Evolutionary conservation across 2,329 filamentous ascomycete species (phyloP), one percentile per base, ranked within the genome.

Genomic region (Chaetothyriales sp.): DNA sequence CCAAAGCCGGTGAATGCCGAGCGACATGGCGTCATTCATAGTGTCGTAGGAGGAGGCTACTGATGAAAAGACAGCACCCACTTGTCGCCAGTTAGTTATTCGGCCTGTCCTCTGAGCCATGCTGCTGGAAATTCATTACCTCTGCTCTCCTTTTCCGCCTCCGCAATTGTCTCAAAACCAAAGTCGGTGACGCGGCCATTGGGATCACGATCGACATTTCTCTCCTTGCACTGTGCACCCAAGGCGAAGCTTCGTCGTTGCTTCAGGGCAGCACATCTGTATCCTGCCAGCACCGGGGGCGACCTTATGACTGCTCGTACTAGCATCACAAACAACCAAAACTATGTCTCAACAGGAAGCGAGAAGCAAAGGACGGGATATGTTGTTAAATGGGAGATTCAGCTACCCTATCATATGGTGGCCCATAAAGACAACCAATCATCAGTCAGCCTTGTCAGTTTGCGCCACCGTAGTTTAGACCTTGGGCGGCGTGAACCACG

Each of bases 11-110:
- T 98, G 92, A 70, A 95, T 89, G 50, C 92, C 92, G 46, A 98
- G 79, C 6, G 92, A 96, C 92, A 98, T 98, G 59, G 96, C 77
- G 67, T 98, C 92, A 71, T 98, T 98, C 92, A 98, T 98, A 55
- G 83, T 84, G 68, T 98, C 92, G 70, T 98, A 98, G 18, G 84
- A 87, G 56, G 86, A 81, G 59, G 92, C 92, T 43, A 98, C 92
- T 59, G 84, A 95, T 67, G 86, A 90, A 72, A 98, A 98, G 52
- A 98, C 92, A 43, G 79, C 80, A 53, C 84, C 84, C 43, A 95
- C 89, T 75, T 71, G 67, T 28, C 20, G 49, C 44, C 8, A 39
- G 52, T 47, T 26, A 46, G 39, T 39, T 43, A 26, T 9, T 28
- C 3, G 20, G 15, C 2, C 25, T 44, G 32, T 6, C 9, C 44